phyloP scores from a whole-genome alignment of 331 rosid species.

The Stylosanthes scabra region DNA sequence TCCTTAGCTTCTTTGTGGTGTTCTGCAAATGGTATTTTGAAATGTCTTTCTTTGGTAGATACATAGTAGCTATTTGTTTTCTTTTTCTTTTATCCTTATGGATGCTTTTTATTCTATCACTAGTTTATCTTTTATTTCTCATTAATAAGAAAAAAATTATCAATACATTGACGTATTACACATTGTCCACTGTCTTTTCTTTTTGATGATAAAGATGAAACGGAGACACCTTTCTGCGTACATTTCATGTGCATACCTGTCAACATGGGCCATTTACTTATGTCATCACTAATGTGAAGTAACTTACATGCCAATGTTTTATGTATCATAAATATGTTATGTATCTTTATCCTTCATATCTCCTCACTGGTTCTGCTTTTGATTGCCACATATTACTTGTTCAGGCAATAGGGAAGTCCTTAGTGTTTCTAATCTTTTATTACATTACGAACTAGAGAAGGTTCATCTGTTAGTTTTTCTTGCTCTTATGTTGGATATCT shows the following conservation, averaged over 20 bases:
- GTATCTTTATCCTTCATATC: background rate
- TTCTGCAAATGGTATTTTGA: background rate
- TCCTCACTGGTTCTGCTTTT: background rate
- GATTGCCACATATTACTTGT: background rate
- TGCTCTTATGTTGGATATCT: conserved; percentile 28
- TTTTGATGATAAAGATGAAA: background rate
- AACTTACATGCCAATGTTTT: background rate
- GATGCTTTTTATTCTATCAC: background rate
- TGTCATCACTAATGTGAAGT: background rate
- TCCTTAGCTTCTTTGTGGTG: background rate
- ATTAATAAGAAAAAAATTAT: background rate
- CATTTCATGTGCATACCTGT: background rate
- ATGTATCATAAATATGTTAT: background rate
- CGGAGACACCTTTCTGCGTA: background rate
- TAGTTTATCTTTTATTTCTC: background rate
- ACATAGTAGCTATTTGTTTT: background rate
- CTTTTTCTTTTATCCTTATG: background rate
- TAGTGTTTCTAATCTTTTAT: background rate
- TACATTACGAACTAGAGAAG: background rate
- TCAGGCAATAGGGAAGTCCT: background rate
- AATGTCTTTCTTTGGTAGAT: background rate
- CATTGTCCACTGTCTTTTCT: background rate
- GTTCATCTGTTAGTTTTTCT: background rate
- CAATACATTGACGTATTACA: background rate
- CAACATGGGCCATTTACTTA: background rate